Evolutionary conservation across 2,329 filamentous ascomycete species (phyloP).

Genomic region (Neocucurbitaria cava): DNA sequence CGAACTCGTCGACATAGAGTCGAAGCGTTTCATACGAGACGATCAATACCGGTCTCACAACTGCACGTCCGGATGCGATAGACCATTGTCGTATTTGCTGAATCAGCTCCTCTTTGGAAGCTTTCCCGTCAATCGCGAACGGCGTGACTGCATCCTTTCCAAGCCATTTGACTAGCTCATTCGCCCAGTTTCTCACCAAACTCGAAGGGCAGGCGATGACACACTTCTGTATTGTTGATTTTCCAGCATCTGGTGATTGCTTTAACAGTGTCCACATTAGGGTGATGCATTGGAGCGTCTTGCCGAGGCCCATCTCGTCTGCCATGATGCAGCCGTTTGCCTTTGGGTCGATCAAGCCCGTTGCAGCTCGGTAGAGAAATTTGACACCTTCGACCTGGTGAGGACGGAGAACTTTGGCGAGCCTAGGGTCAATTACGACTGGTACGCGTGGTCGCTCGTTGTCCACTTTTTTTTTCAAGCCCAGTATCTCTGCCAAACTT

Average conservation of each 20-base stretch:
- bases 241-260: slow-evolving; percentile 94
- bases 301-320: slow-evolving; percentile 97
- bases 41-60: slow-evolving; percentile 92
- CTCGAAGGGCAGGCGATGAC: slow-evolving; percentile 97
- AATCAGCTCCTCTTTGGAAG: slow-evolving; percentile 89
- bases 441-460: slow-evolving; percentile 86
- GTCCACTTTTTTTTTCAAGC: slow-evolving; percentile 91
- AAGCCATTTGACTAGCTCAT: slow-evolving; percentile 96
- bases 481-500: slow-evolving; percentile 92
- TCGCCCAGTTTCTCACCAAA: slow-evolving; percentile 97
- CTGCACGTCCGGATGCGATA: slow-evolving; percentile 84
- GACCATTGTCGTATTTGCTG: slow-evolving; percentile 94
- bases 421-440: slow-evolving; percentile 90
- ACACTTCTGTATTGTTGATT: slow-evolving; percentile 91
- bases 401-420: slow-evolving; percentile 88
- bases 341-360: slow-evolving; percentile 91
- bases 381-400: slow-evolving; percentile 99
- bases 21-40: slow-evolving; percentile 97
- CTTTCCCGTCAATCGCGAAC: slow-evolving; percentile 97
- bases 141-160: slow-evolving; percentile 88
- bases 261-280: slow-evolving; percentile 97
- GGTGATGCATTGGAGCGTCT: slow-evolving; percentile 96
- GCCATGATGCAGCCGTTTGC: slow-evolving; percentile 99
- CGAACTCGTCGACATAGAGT: slow-evolving; percentile 88
- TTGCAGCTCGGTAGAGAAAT: slow-evolving; percentile 94